Base-by-base conservation (phyloP, 2,329 filamentous ascomycete genomes). In the Scytalidium sp. region DNA sequence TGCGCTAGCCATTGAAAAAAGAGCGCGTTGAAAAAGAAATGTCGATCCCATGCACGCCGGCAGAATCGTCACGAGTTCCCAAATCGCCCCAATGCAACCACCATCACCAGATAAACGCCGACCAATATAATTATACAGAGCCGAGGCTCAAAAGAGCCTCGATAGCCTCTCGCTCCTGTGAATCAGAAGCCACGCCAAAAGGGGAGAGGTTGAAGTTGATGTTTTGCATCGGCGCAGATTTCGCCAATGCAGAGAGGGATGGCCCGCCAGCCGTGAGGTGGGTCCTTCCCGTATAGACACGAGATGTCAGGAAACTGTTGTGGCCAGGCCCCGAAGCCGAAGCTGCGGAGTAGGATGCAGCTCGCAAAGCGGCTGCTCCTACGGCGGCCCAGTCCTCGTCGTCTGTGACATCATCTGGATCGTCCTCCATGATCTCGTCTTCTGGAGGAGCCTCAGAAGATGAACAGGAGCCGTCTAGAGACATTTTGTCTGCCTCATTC, bases 381-480 rank as follows among this genome's bases (percentile, higher is more conserved):
- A 96, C 87, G 46, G 88, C 84, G 43, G 88, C 90, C 92, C 93
- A 97, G 70, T 97, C 92, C 70, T 97, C 93, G 65, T 97, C 90
- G 65, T 97, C 94, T 20, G 94, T 97, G 52, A 89, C 81, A 64
- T 96, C 90, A 57, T 88, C 85, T 53, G 89, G 83, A 64, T 95
- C 87, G 59, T 90, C 87, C 60, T 85, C 84, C 73, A 85, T 81
- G 70, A 67, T 76, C 58, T 84, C 80, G 51, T 88, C 85, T 48
- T 84, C 82, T 7, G 57, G 53, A 40, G 81, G 80, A 17, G 85
- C 87, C 60, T 90, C 87, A 25, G 87, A 90, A 63, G 88, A 91
- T 11, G 88, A 91, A 45, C 85, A 88, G 49, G 80, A 83, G 63
- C 88, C 79, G 62, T 89, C 87, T 44, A 90, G 79, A 53, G 92